phyloP scores from a whole-genome alignment of 352 stramenopile genomes.

The Phytophthora citrophthora region DNA sequence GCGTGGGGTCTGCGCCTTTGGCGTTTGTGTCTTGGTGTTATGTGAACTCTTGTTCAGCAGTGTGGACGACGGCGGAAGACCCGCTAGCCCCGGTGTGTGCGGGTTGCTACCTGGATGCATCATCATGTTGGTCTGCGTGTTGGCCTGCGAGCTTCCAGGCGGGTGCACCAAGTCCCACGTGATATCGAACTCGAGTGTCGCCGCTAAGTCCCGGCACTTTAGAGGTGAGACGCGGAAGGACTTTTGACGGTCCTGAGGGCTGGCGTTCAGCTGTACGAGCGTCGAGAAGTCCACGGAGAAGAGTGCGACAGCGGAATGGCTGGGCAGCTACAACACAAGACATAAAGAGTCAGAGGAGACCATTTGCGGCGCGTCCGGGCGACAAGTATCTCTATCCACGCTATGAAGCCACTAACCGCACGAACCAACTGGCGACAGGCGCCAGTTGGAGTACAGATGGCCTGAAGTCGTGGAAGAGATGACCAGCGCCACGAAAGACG shows the following conservation, averaged over 20 bases:
- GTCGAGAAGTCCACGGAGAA: constrained; percentile 80
- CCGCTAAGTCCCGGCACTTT: constrained; percentile 79
- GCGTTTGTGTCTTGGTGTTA: constrained; percentile 8
- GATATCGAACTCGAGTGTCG: constrained; percentile 79
- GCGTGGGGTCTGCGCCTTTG: constrained; percentile 25
- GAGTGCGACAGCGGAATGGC: constrained; percentile 78
- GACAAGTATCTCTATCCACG: constrained; percentile 4
- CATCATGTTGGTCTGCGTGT: constrained; percentile 25
- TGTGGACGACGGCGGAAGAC: constrained; percentile 49
- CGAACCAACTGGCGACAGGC: constrained; percentile 11
- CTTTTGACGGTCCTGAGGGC: constrained; percentile 44
- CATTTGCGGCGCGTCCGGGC: constrained; percentile 10
- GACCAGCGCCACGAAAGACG: not conserved
- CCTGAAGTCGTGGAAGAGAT: constrained; percentile 9
- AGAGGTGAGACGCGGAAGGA: constrained; percentile 68
- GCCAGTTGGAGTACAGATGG: constrained; percentile 18
- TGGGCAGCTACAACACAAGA: constrained; percentile 58
- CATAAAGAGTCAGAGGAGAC: constrained; percentile 25
- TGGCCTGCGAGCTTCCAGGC: constrained; percentile 16
- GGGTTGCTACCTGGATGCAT: constrained; percentile 22
- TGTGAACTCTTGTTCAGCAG: constrained; percentile 33
- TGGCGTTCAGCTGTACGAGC: constrained; percentile 61
- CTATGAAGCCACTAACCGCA: constrained; percentile 2
- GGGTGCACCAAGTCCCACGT: constrained; percentile 62
- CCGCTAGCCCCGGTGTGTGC: constrained; percentile 23